phyloP scores from a whole-genome alignment of 192 early-diverging fungal genomes.

The Coemansia umbellata region DNA sequence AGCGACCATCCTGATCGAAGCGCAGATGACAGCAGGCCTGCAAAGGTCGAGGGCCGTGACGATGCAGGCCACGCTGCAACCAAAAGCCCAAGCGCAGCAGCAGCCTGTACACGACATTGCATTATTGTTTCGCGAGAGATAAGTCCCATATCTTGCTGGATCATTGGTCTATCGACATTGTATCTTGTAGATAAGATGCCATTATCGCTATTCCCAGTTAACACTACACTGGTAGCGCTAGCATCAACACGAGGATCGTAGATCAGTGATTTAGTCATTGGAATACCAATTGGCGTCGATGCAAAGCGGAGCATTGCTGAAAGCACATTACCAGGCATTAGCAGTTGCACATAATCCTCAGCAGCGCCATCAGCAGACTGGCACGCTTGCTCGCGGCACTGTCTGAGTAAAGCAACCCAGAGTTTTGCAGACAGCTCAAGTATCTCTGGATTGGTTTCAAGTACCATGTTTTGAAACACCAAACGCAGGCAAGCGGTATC shows the following conservation, averaged over 20 bases:
- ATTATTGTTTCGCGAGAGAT: constrained; percentile 72
- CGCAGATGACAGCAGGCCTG: constrained; percentile 56
- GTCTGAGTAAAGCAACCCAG: constrained; percentile 61
- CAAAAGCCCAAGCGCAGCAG: constrained; percentile 74
- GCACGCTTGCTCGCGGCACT: not conserved
- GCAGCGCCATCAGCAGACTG: not conserved
- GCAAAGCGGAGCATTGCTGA: constrained; percentile 62
- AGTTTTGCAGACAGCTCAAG: constrained; percentile 39
- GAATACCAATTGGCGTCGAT: constrained; percentile 84
- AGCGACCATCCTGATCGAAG: constrained; percentile 70
- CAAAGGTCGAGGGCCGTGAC: constrained; percentile 48
- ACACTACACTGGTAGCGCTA: not conserved
- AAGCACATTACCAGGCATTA: constrained; percentile 13
- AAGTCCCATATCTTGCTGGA: constrained; percentile 84
- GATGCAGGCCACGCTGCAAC: constrained; percentile 57
- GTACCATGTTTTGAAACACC: constrained; percentile 87
- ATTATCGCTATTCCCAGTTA: not conserved
- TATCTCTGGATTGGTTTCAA: constrained; percentile 69
- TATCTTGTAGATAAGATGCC: constrained; percentile 26
- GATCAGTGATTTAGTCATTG: constrained; percentile 56
- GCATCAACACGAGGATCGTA: constrained; percentile 3
- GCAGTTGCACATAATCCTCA: constrained; percentile 27
- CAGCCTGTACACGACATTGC: constrained; percentile 73
- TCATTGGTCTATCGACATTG: constrained; percentile 90
- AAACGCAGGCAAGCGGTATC: constrained; percentile 70